phyloP scores from a whole-genome alignment of 2,329 filamentous ascomycete genomes.

The Beauveria sp. region DNA sequence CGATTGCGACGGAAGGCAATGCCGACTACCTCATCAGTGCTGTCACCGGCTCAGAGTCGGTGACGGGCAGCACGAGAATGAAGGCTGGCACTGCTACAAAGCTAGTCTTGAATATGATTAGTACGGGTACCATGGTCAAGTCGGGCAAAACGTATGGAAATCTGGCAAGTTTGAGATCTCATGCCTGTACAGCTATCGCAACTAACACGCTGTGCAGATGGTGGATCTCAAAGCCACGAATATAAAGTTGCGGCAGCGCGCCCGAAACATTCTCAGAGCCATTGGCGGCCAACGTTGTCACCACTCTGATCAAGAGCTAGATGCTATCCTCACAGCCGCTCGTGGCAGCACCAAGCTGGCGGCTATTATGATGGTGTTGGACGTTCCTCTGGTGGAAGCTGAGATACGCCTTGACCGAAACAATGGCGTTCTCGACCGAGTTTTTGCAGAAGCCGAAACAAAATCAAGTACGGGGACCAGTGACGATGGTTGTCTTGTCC shows the following conservation, averaged over 20 bases:
- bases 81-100: slow-evolving; percentile 39
- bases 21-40: slow-evolving; percentile 25
- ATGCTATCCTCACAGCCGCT: slow-evolving; percentile 13
- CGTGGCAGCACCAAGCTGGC: slow-evolving; percentile 13
- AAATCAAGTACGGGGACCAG: background rate
- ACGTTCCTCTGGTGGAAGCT: slow-evolving; percentile 15
- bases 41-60: slow-evolving; percentile 34
- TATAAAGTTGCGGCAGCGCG: slow-evolving; percentile 23
- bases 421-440: slow-evolving; percentile 14
- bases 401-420: slow-evolving; percentile 13
- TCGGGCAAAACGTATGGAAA: slow-evolving; percentile 35
- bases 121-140: slow-evolving; percentile 33
- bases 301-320: slow-evolving; percentile 16
- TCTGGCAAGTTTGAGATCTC: slow-evolving; percentile 21
- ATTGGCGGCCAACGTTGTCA: slow-evolving; percentile 14
- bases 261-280: slow-evolving; percentile 18
- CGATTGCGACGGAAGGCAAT: slow-evolving; percentile 15
- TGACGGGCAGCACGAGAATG: slow-evolving; percentile 37
- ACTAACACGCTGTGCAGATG: slow-evolving; percentile 17
- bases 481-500: slow-evolving; percentile 14
- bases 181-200: slow-evolving; percentile 7
- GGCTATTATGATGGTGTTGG: slow-evolving; percentile 7
- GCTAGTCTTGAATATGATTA: slow-evolving; percentile 33
- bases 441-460: slow-evolving; percentile 12
- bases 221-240: slow-evolving; percentile 30